These are phyloP conservation scores for Aspergillus persii DNA, from an alignment of 2,329 filamentous ascomycete genomes.

Conservation along the genomic window DNA sequence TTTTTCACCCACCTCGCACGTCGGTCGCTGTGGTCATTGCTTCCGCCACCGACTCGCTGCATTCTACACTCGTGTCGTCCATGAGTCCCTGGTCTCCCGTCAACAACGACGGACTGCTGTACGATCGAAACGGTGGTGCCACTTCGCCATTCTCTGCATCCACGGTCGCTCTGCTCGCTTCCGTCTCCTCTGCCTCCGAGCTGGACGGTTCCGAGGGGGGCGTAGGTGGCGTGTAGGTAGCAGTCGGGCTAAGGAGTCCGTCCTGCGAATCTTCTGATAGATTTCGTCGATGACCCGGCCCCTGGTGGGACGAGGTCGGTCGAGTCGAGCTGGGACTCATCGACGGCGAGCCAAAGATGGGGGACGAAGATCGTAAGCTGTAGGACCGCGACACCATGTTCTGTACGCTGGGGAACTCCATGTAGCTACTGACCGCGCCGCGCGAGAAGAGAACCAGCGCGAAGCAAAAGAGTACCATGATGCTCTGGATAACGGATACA, in stretches of 20 bases:
- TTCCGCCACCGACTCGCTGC: not conserved
- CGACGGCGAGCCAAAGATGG: conserved; percentile 34
- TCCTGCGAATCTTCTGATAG: conserved; percentile 36
- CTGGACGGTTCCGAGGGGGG: conserved; percentile 32
- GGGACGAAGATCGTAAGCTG: conserved; percentile 40
- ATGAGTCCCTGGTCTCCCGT: conserved; percentile 13
- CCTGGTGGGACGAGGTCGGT: conserved; percentile 30
- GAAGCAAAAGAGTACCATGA: conserved; percentile 81
- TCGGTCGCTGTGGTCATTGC: not conserved
- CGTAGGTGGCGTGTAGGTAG: conserved; percentile 41
- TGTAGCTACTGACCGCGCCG: conserved; percentile 41
- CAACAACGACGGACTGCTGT: conserved; percentile 32
- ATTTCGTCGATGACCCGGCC: conserved; percentile 29
- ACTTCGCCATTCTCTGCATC: conserved; percentile 13
- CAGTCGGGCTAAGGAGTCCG: conserved; percentile 28
- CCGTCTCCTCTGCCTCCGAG: conserved; percentile 15
- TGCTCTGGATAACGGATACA: conserved; percentile 88
- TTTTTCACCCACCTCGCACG: not conserved
- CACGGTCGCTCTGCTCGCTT: conserved; percentile 15
- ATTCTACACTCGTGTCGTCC: conserved; percentile 1
- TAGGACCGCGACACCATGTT: conserved; percentile 47
- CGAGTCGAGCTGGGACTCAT: conserved; percentile 39
- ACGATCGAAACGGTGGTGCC: conserved; percentile 26
- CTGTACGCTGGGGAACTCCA: conserved; percentile 48
- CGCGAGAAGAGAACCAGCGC: conserved; percentile 76